Conservation (phyloP, 805 yeast genomes). For the Saccharomycopsis sp. region DNA sequence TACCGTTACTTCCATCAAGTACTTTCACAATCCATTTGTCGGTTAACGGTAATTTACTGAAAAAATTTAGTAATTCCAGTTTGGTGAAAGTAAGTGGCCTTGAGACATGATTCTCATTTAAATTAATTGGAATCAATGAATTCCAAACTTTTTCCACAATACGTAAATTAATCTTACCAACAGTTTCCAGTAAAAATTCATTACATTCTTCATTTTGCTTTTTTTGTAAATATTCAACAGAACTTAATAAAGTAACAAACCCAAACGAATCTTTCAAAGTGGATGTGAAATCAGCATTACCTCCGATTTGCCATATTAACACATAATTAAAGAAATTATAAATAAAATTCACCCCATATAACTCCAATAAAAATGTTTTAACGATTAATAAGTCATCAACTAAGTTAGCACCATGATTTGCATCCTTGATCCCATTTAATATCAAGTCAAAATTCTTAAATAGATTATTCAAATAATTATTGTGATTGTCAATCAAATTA, state of each 20-base stretch:
- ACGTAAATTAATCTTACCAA: constrained; percentile 5
- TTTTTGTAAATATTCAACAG: constrained; percentile 7
- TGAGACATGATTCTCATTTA: neutral
- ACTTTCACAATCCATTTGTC: constrained; percentile 16
- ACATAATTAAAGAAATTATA: constrained; percentile 40
- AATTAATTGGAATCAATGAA: neutral
- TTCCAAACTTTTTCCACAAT: constrained; percentile 7
- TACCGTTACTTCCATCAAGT: neutral
- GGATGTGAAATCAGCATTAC: neutral
- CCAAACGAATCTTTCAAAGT: constrained; percentile 10
- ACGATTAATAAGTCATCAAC: constrained; percentile 10
- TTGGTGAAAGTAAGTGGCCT: constrained; percentile 4
- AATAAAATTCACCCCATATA: constrained; percentile 42
- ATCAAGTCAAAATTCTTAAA: constrained; percentile 9
- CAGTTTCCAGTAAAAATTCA: neutral
- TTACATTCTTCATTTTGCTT: neutral
- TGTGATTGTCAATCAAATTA: constrained; percentile 3
- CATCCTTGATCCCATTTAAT: neutral
- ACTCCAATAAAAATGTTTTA: constrained; percentile 24
- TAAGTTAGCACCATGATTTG: neutral
- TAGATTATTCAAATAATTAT: constrained; percentile 5
- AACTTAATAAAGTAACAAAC: neutral
- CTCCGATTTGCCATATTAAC: constrained; percentile 35
- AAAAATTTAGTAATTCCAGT: constrained; percentile 3
- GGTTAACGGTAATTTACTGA: constrained; percentile 4